Conservation (phyloP, 177 flowering plant genomes). For the Telopea speciosissima region DNA sequence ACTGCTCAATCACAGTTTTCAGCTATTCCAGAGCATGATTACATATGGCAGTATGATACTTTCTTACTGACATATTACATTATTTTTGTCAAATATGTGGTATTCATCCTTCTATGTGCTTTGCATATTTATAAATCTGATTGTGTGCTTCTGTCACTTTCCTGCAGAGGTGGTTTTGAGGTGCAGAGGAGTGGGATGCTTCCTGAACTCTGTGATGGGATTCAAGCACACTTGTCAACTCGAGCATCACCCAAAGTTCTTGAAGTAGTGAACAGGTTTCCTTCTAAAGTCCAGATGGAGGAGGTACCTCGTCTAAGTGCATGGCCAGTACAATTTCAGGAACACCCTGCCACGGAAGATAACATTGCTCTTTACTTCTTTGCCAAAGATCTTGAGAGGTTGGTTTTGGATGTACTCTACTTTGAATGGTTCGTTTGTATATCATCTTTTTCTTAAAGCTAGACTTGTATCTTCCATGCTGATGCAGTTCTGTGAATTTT, state of each 20-base stretch:
- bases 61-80: constrained; percentile 3
- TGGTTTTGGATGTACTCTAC: background rate
- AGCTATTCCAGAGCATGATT: constrained; percentile 72
- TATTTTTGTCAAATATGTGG: background rate
- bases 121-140: background rate
- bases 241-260: constrained; percentile 77
- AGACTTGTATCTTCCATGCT: background rate
- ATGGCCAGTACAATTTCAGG: constrained; percentile 78
- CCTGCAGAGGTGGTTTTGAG: constrained; percentile 72
- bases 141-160: constrained; percentile 1
- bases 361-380: constrained; percentile 84
- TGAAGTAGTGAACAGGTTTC: constrained; percentile 55
- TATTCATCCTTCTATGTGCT: background rate
- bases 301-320: constrained; percentile 62
- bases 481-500: background rate
- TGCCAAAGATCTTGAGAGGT: constrained; percentile 79
- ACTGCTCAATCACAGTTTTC: constrained; percentile 20
- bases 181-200: constrained; percentile 42
- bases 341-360: constrained; percentile 53
- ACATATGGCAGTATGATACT: constrained; percentile 73
- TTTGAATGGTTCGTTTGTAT: background rate
- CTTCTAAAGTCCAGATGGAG: constrained; percentile 40
- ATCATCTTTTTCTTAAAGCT: background rate
- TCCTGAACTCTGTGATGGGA: constrained; percentile 43
- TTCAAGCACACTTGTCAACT: constrained; percentile 86